Base-by-base conservation (phyloP, 75 land plant genomes). In the Pseudotsuga menziesii region DNA sequence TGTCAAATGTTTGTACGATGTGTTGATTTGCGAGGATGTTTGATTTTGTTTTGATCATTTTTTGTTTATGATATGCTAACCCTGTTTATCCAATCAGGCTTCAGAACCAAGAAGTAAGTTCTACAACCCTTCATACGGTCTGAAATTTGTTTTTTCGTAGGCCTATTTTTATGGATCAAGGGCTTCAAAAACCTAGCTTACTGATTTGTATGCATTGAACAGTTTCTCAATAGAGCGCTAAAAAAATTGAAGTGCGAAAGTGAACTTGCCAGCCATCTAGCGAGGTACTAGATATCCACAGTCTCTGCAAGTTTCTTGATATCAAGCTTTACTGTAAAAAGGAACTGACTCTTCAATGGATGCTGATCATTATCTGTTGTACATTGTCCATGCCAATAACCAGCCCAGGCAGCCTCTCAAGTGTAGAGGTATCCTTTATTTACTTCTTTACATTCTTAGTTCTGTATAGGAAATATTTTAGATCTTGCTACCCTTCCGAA, bases 181-280 rank as follows among this genome's bases (percentile, higher is more conserved):
- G 52, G 52, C 9, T 48, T 48, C 52, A 0, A 48, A 0, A 54
- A 48, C 29, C 17, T 13, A 11, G 7, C 16, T 56, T 13, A 12
- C 5, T 25, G 54, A n/a, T 62, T 54, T 54, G 52, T 5, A 71
- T 27, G 6, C 2, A 11, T 36, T 19, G 57, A 78, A 86, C 80
- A 87, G 89, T 80, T 83, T 75, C 52, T 84, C 76, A 80, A 84
- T 0, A 78, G 80, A 41, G 79, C 80, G 0, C 79, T 88, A 0
- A 78, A 84, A 71, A 80, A 84, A 67, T 79, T 88, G 72, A 88
- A 75, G 66, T 76, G 81, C 26, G 86, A 88, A 63, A 80, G 79
- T 59, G 89, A 88, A 57, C 61, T 84, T 27, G 84, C 84, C 72
- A 71, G 79, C 26, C 86, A 87, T 70, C 32, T 81, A 22, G 63